phyloP scores from a whole-genome alignment of 352 stramenopile genomes.

The Achlya hypogyna region DNA sequence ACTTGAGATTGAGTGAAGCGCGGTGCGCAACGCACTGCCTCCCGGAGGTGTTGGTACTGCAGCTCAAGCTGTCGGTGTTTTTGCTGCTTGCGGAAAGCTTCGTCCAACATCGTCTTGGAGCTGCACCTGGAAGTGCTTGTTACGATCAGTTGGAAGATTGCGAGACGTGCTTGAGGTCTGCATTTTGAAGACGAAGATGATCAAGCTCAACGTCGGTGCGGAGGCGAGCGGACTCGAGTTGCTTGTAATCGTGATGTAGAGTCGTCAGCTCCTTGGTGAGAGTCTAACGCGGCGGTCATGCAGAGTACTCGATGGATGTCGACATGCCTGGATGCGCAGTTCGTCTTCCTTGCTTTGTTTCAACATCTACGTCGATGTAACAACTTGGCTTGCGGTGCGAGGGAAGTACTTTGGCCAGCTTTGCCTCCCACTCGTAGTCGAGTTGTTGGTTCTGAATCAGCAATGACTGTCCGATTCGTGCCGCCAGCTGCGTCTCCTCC shows the following conservation, averaged over 20 bases:
- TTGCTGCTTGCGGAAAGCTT: background rate
- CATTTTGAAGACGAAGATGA: background rate
- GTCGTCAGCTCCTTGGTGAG: background rate
- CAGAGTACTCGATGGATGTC: background rate
- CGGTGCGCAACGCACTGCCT: background rate
- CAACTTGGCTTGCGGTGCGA: too few species aligned
- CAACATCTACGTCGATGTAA: too few species aligned
- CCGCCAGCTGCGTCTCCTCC: conserved; percentile 38
- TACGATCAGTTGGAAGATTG: background rate
- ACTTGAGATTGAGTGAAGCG: background rate
- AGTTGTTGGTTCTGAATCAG: conserved; percentile 40
- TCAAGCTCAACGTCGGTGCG: background rate
- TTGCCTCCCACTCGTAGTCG: conserved; percentile 32
- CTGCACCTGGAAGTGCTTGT: background rate
- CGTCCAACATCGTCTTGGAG: background rate
- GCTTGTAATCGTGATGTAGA: background rate
- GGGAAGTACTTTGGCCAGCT: background rate
- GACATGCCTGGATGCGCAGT: background rate
- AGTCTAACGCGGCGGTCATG: too few species aligned
- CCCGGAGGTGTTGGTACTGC: background rate
- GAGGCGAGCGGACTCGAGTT: background rate
- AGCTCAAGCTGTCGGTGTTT: background rate
- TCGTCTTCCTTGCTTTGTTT: too few species aligned
- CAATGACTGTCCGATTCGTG: conserved; percentile 37
- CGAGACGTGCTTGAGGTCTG: background rate